Conservation (phyloP, 805 yeast species). For the Diddensiella santjacobensis region DNA sequence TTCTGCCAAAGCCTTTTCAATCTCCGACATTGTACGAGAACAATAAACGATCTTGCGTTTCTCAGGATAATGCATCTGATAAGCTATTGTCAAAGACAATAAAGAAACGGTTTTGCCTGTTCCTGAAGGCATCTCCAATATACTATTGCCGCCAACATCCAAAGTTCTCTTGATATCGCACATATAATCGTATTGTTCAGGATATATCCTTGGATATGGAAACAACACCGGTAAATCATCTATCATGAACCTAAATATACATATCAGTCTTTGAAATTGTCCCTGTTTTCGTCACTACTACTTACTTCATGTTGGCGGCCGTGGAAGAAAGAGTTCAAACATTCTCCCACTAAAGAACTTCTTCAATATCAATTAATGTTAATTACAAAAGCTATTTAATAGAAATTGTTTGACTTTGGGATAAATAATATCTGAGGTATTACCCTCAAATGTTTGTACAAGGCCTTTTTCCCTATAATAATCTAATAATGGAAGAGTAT, state of each 20-base stretch:
- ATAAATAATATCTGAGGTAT: slow-evolving; percentile 77
- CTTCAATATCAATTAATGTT: neutral
- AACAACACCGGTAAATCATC: slow-evolving; percentile 95
- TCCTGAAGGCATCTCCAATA: slow-evolving; percentile 98
- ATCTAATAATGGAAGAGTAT: slow-evolving; percentile 60
- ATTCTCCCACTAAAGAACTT: no score
- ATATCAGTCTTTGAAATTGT: no score
- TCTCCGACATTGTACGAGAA: slow-evolving; percentile 99
- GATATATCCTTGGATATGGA: slow-evolving; percentile 95
- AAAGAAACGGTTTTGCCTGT: slow-evolving; percentile 96
- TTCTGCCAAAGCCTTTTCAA: slow-evolving; percentile 94
- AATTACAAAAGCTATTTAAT: neutral
- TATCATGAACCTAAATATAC: slow-evolving; percentile 82
- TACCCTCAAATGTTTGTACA: slow-evolving; percentile 59
- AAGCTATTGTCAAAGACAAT: slow-evolving; percentile 87
- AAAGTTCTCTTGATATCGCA: slow-evolving; percentile 87
- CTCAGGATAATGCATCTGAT: slow-evolving; percentile 90
- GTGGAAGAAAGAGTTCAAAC: neutral
- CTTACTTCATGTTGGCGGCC: slow-evolving; percentile 3
- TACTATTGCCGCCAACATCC: slow-evolving; percentile 96
- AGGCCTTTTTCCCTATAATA: slow-evolving; percentile 53
- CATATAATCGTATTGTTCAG: slow-evolving; percentile 98
- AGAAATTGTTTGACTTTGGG: slow-evolving; percentile 52
- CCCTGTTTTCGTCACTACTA: no score
- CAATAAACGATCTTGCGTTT: slow-evolving; percentile 93